These are phyloP conservation scores for Colletotrichum sp. DNA, from an alignment of 2,329 filamentous ascomycete species.

Conservation along the genomic window DNA sequence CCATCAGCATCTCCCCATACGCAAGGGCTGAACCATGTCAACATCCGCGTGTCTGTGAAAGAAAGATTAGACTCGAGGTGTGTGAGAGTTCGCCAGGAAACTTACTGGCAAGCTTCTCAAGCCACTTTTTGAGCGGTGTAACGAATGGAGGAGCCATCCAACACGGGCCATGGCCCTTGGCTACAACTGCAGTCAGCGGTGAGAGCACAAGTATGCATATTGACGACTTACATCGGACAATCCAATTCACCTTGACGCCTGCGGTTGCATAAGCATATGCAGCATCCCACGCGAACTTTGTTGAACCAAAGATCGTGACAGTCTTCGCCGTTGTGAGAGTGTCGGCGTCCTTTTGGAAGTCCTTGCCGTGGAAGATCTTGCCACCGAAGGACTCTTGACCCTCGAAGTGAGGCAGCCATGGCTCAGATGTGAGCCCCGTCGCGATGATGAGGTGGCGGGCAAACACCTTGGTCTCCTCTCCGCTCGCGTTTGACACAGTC, in stretches of 20 bases:
- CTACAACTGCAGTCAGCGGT: slow-evolving; percentile 16
- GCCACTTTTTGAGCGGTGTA: slow-evolving; percentile 68
- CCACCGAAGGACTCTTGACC: slow-evolving; percentile 50
- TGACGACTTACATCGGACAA: slow-evolving; percentile 54
- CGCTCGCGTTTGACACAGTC: slow-evolving; percentile 26
- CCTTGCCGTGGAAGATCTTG: slow-evolving; percentile 54
- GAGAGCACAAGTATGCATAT: no score
- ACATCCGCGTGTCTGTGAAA: slow-evolving; percentile 59
- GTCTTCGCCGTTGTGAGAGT: slow-evolving; percentile 45
- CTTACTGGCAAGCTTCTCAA: slow-evolving; percentile 69
- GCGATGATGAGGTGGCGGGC: slow-evolving; percentile 58
- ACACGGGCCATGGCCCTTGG: slow-evolving; percentile 60
- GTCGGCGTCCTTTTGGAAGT: slow-evolving; percentile 45
- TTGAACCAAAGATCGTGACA: slow-evolving; percentile 65
- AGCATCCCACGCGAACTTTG: slow-evolving; percentile 70
- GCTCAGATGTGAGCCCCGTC: slow-evolving; percentile 58
- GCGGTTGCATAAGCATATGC: slow-evolving; percentile 64
- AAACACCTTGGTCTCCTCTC: slow-evolving; percentile 30
- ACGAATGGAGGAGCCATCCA: slow-evolving; percentile 67
- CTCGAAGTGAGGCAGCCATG: slow-evolving; percentile 49
- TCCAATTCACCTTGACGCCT: slow-evolving; percentile 62
- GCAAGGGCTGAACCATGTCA: slow-evolving; percentile 79
- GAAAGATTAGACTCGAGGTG: not conserved
- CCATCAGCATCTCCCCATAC: slow-evolving; percentile 72
- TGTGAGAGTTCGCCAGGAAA: not conserved